These are phyloP conservation scores for Lasiodiplodia sp. DNA, from an alignment of 2,329 filamentous ascomycete genomes.

Conservation along the genomic window DNA sequence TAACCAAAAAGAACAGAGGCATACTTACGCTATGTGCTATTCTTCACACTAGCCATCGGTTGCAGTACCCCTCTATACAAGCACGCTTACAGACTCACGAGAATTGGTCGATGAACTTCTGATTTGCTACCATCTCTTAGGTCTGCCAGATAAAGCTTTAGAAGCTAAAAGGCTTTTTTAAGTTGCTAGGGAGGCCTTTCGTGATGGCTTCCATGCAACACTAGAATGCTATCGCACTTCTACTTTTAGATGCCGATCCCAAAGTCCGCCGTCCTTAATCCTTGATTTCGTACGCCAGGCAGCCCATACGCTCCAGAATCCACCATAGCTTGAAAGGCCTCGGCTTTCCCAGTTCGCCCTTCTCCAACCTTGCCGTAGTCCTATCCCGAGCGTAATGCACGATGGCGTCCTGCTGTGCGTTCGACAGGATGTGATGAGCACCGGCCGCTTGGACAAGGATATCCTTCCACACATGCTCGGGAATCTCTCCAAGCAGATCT, in stretches of 20 bases:
- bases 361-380: slow-evolving; percentile 29
- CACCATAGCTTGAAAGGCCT: slow-evolving; percentile 47
- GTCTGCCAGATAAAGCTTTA: not conserved
- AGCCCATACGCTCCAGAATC: slow-evolving; percentile 48
- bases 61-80: not conserved
- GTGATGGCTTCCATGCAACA: not conserved
- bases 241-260: not conserved
- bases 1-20: too few relatives aligned
- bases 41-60: too few relatives aligned
- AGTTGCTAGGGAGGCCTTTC: not conserved
- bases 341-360: slow-evolving; percentile 45
- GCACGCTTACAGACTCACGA: not conserved
- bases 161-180: not conserved
- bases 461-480: slow-evolving; percentile 40
- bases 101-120: not conserved
- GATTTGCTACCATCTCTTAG: not conserved
- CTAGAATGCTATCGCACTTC: not conserved
- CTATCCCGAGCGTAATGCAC: slow-evolving; percentile 45
- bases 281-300: slow-evolving; percentile 44
- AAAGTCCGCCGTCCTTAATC: not conserved
- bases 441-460: slow-evolving; percentile 39
- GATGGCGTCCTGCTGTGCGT: slow-evolving; percentile 41
- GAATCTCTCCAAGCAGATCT: slow-evolving; percentile 38
- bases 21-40: too few relatives aligned
- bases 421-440: slow-evolving; percentile 40